Evolutionary conservation across 2,329 filamentous ascomycete species (phyloP).

Genomic region (Xylariaceae sp.): DNA sequence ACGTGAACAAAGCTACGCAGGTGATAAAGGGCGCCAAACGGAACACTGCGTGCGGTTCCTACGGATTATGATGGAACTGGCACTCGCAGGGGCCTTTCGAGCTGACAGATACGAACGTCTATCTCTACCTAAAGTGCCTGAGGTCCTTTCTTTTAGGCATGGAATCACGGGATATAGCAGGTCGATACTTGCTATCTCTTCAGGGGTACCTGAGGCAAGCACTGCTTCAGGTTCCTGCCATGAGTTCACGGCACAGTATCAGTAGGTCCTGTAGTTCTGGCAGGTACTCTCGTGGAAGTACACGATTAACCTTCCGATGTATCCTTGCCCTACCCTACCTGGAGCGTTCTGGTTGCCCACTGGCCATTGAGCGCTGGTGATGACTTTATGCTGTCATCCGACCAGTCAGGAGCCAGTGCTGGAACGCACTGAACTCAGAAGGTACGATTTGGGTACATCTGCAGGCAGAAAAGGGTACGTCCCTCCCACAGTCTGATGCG

Average conservation of each 20-base stretch:
- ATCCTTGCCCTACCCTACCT: not conserved
- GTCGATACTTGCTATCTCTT: not conserved
- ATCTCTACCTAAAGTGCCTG: too few species aligned
- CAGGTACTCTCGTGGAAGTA: not conserved
- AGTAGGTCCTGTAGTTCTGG: not conserved
- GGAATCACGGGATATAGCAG: not conserved
- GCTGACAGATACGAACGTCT: not conserved
- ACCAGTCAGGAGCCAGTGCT: conserved; percentile 1
- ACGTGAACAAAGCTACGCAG: too few species aligned
- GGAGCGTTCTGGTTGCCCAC: conserved; percentile 1
- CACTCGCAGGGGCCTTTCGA: not conserved
- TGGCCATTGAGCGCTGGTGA: conserved; percentile 7
- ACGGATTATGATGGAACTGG: too few species aligned
- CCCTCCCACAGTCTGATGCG: not conserved
- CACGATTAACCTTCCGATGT: not conserved
- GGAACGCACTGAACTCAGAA: conserved; percentile 10
- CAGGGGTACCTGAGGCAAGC: not conserved
- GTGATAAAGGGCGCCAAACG: too few species aligned
- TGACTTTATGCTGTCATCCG: conserved; percentile 18
- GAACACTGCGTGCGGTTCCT: too few species aligned
- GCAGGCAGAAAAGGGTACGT: not conserved
- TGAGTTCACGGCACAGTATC: not conserved
- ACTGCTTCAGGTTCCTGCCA: not conserved
- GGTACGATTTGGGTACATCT: conserved; percentile 1
- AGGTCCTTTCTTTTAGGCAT: not conserved